Conservation (phyloP, 768 basidiomycete genomes). For the Hirschioporus abietinus region DNA sequence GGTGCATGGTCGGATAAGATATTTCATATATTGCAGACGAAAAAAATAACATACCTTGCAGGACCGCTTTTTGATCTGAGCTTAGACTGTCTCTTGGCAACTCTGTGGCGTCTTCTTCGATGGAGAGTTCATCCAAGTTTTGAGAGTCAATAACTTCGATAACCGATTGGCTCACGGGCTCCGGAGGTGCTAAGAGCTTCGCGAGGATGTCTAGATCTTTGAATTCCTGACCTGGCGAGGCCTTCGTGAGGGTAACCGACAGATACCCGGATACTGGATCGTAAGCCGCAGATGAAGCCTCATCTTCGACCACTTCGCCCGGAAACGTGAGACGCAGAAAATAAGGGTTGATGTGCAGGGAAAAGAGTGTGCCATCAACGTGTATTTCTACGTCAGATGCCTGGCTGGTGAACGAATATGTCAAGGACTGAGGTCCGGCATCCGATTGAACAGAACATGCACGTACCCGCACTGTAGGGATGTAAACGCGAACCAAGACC, state of each 20-base stretch:
- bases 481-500: slow-evolving; percentile 58
- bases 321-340: slow-evolving; percentile 79
- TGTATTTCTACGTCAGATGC: slow-evolving; percentile 78
- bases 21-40: background rate
- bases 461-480: slow-evolving; percentile 58
- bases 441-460: slow-evolving; percentile 3
- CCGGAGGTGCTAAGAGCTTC: slow-evolving; percentile 65
- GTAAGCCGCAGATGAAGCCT: slow-evolving; percentile 62
- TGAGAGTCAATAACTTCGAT: slow-evolving; percentile 54
- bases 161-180: slow-evolving; percentile 23
- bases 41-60: slow-evolving; percentile 39
- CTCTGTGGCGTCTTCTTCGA: slow-evolving; percentile 30
- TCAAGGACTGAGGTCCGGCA: slow-evolving; percentile 6
- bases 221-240: slow-evolving; percentile 58
- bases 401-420: slow-evolving; percentile 34
- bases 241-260: slow-evolving; percentile 69
- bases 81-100: slow-evolving; percentile 42
- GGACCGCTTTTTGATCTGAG: slow-evolving; percentile 52
- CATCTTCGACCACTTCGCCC: slow-evolving; percentile 61
- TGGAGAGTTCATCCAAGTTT: slow-evolving; percentile 8
- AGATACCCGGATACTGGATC: slow-evolving; percentile 77
- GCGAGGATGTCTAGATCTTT: slow-evolving; percentile 74
- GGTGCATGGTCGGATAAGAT: slow-evolving; percentile 5
- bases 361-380: slow-evolving; percentile 64
- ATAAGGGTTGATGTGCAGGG: slow-evolving; percentile 78